phyloP scores from a whole-genome alignment of 768 basidiomycete genomes.

The Naganishia onofrii region DNA sequence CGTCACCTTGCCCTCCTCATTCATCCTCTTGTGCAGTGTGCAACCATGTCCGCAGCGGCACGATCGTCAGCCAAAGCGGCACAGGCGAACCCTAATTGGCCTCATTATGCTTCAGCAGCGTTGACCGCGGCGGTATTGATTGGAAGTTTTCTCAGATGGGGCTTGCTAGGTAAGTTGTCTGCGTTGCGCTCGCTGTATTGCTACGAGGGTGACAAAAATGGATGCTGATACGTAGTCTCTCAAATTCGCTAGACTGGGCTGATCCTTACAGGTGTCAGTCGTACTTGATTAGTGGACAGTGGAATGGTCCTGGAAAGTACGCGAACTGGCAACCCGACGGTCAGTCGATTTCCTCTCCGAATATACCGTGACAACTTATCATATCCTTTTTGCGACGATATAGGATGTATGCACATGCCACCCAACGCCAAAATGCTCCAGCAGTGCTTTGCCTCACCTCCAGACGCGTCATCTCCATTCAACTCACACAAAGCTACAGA shows the following conservation, averaged over 20 bases:
- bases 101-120: constrained; percentile 50
- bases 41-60: constrained; percentile 25
- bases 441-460: constrained; percentile 30
- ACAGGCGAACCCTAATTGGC: constrained; percentile 51
- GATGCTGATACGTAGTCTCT: constrained; percentile 13
- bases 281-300: constrained; percentile 68
- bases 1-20: neutral
- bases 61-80: constrained; percentile 22
- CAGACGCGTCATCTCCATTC: constrained; percentile 21
- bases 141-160: constrained; percentile 49
- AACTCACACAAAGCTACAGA: constrained; percentile 1
- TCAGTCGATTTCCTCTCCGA: constrained; percentile 48
- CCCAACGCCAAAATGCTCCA: constrained; percentile 26
- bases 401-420: constrained; percentile 72
- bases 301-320: constrained; percentile 65
- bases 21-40: neutral
- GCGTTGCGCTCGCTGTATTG: neutral
- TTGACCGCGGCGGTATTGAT: constrained; percentile 45
- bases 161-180: constrained; percentile 49
- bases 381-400: neutral
- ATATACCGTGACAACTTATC: constrained; percentile 16
- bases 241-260: constrained; percentile 59
- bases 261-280: constrained; percentile 74
- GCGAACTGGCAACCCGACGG: constrained; percentile 87
- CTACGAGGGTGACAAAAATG: no score